Evolutionary conservation across 805 yeast genomes (phyloP).

Genomic region (Candida palmyrensis): DNA sequence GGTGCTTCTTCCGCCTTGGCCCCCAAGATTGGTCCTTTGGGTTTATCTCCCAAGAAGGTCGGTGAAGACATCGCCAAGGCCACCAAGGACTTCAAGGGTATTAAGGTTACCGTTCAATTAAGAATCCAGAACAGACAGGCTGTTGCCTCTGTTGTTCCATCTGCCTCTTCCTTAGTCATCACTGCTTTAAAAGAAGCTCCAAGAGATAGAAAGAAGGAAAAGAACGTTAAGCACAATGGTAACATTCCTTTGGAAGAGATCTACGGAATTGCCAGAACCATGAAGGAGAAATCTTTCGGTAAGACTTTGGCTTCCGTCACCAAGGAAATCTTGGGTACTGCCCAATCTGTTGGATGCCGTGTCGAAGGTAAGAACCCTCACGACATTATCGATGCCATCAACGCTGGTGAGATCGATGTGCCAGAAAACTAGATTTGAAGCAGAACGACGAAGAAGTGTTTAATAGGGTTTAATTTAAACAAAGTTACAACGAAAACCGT

Average conservation of each 20-base stretch:
- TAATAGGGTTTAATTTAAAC: constrained; percentile 32
- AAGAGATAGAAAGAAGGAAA: constrained; percentile 99
- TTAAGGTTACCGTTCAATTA: constrained; percentile 97
- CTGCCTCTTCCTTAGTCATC: constrained; percentile 98
- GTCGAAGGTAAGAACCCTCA: constrained; percentile 99
- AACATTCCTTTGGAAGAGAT: constrained; percentile 96
- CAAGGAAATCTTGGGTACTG: constrained; percentile 99
- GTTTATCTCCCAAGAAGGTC: constrained; percentile 99
- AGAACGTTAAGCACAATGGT: constrained; percentile 99
- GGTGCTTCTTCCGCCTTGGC: constrained; percentile 99
- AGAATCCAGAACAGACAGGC: constrained; percentile 99
- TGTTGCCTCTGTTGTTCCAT: constrained; percentile 96
- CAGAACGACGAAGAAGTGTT: constrained; percentile 28
- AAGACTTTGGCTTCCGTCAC: constrained; percentile 94
- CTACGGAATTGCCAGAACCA: constrained; percentile 94
- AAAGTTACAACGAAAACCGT: no score
- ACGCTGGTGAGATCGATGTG: constrained; percentile 96
- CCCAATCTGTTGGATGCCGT: constrained; percentile 99
- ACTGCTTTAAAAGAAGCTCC: constrained; percentile 99
- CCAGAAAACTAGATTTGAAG: constrained; percentile 65
- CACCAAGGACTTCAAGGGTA: constrained; percentile 98
- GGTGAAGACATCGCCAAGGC: constrained; percentile 99
- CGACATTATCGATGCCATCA: constrained; percentile 96
- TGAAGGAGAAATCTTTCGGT: constrained; percentile 97
- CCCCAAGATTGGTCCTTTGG: constrained; percentile 99